These are phyloP conservation scores for Solanum peruvianum DNA, from an alignment of 257 asterid species.

Conservation along the genomic window DNA sequence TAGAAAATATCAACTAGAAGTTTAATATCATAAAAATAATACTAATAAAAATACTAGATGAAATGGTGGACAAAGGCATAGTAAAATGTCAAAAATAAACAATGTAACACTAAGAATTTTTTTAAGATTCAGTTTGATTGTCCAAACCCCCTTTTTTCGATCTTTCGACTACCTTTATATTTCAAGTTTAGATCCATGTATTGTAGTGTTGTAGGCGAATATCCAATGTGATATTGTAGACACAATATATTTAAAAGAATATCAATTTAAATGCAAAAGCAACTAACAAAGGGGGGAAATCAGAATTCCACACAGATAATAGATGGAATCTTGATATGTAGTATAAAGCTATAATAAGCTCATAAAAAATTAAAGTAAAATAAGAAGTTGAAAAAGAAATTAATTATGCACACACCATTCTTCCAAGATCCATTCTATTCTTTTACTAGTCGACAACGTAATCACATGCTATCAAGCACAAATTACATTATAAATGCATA, in stretches of 20 bases:
- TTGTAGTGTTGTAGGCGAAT: neutral
- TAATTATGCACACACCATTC: no score
- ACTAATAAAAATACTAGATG: neutral
- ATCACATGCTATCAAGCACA: neutral
- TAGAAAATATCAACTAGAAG: neutral
- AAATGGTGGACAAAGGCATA: neutral
- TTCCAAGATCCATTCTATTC: neutral
- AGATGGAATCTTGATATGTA: no score
- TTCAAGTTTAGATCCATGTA: no score
- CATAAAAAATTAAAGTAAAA: no score
- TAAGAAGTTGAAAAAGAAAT: no score
- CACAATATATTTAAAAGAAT: neutral
- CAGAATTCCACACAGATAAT: neutral
- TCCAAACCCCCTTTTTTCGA: neutral
- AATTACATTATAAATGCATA: neutral
- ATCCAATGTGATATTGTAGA: neutral
- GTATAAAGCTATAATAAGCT: no score
- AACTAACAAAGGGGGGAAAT: neutral
- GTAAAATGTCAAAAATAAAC: neutral
- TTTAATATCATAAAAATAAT: neutral
- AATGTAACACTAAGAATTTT: neutral
- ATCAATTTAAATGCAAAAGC: neutral
- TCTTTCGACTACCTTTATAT: neutral
- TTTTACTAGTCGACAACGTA: neutral
- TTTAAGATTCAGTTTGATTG: neutral